phyloP scores from a whole-genome alignment of 495 filamentous ascomycete genomes.

The Apodospora peruviana region DNA sequence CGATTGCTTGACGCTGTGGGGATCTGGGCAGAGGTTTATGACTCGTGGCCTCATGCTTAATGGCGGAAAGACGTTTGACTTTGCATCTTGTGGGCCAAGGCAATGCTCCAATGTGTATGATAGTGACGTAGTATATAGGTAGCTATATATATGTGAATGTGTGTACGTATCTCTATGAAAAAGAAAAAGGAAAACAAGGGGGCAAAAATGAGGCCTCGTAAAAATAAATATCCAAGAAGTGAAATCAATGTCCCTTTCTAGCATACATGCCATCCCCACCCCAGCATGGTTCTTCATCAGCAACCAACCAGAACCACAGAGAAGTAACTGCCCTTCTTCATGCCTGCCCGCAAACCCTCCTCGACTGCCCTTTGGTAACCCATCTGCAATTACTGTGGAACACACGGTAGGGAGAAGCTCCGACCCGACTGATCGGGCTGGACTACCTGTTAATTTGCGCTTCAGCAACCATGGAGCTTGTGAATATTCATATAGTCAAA shows the following conservation, averaged over 20 bases:
- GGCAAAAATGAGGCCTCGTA: not conserved
- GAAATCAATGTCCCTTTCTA: not conserved
- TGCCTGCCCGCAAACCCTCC: not conserved
- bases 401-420: too few relatives aligned
- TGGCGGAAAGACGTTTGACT: not conserved
- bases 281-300: not conserved
- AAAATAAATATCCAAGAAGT: not conserved
- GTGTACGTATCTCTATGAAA: too few relatives aligned
- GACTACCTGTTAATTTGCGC: not conserved
- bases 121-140: too few relatives aligned
- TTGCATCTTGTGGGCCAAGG: too few relatives aligned
- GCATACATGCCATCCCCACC: not conserved
- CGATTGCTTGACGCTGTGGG: conserved; percentile 1
- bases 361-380: too few relatives aligned
- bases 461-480: not conserved
- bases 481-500: not conserved
- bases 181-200: not conserved
- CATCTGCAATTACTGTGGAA: too few relatives aligned
- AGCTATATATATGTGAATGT: too few relatives aligned
- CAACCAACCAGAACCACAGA: not conserved
- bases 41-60: not conserved
- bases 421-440: not conserved
- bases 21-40: not conserved
- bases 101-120: too few relatives aligned
- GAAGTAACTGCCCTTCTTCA: not conserved